Evolutionary conservation across 2,329 filamentous ascomycete species (phyloP), one percentile per base, ranked within the genome.

Genomic region (Colletotrichum tofieldiae): DNA sequence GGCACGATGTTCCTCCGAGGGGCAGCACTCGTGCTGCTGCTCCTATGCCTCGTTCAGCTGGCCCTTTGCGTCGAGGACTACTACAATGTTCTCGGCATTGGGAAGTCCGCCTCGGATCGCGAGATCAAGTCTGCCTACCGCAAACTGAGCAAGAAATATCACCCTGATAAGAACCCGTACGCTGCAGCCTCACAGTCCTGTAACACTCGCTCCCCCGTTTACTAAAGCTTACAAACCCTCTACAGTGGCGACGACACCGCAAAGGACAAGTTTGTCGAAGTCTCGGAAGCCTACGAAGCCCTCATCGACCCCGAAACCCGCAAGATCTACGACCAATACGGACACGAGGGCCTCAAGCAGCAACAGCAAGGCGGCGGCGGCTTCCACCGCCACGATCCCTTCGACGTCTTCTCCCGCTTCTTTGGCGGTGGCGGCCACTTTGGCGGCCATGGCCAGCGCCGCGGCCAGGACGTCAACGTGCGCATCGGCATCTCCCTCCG

Each of bases 101-200:
- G 92, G 78, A 94, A 91, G 78, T 87, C 92, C 72, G 96, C 96
- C 20, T 92, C 90, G 58, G 95, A 98, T 65, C 92, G 92, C 78
- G 93, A 98, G 78, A 93, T 99, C 81, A 99, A 99, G 84, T 93
- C 93, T 56, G 95, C 96, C 29, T 99, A 99, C 83, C 91, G 95
- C 72, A 92, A 91, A 72, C 87, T 99, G 14, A 97, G 94, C 86
- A 98, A 98, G 84, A 97, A 97, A 82, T 98, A 90, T 82, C 96
- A 99, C 80, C 96, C 96, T 4, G 96, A 99, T 84, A 99, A 99
- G 89, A 98, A 98, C 78, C 95, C 96, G 93, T 96, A 89, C 78
- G 93, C 60, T 35, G 43, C 1, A 65, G 29, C 41, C 51, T 35
- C 29, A 47, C 23, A 47, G 6, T 32, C 4, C n/a, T 16, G 29